Base-by-base conservation (phyloP, 2,329 filamentous ascomycete genomes). In the Botryotinia narcissicola region DNA sequence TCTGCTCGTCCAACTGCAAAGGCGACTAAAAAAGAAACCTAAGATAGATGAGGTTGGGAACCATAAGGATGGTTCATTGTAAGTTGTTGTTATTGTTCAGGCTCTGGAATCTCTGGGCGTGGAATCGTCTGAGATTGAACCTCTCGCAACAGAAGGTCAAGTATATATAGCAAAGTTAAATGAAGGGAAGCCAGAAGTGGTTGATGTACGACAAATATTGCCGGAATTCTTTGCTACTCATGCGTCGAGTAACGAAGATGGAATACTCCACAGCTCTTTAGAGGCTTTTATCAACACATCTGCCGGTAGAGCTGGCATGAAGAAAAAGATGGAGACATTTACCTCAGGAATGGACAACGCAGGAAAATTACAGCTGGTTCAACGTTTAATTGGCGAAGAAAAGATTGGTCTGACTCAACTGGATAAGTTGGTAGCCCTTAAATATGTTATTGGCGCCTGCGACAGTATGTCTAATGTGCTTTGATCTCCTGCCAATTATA, bases 381-480 rank as follows among this genome's bases (percentile, higher is more conserved):
- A 74, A 25, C 73, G 73, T 3, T 40, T 80, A 6, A 60, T 81
- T 29, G 74, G 73, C 46, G 72, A 70, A 42, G 72, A 73, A 1
- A 40, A 72, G 7, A 40, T 14, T 22, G 73, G 71, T 1, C 51
- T 76, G 29, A 57, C 40, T 16, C 70, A 73, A 51, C 67, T 80
- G 10, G 80, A 81, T 54, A 78, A 76, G 51, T 48, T 81, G 4
- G 68, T 81, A 25, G 76, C 77, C 25, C 35, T 73, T 0, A 77
- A 76, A 72, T 68, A 78, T 62, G 64, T 80, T 18, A 78, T 81
- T 44, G 63, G 69, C 32, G 74, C 76, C 5, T 78, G 80, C 68
- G 76, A 79, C 72, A 79, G 79, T 80, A 75, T 67, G 74, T 72
- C 37, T 46, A 40, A 42, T 51, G n/a, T 25, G 32, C 18, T n/a